Conservation (phyloP, 345 rosid species). For the Erysimum cheiranthoides region DNA sequence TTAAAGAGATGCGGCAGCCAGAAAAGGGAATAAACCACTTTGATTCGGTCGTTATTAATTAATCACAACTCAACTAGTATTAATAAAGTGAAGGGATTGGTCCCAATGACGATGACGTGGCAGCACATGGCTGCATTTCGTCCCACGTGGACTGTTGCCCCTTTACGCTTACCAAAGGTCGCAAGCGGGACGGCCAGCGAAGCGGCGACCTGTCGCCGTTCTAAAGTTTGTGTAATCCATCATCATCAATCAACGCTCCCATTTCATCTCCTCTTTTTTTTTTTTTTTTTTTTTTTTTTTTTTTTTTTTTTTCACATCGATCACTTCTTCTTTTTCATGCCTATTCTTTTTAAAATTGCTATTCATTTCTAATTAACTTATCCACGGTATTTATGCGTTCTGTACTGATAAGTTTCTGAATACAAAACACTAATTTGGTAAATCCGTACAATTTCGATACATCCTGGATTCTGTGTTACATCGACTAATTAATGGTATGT, state of each 20-base stretch:
- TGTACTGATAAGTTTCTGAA: too few species aligned
- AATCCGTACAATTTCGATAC: neutral
- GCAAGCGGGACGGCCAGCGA: conserved; percentile 31
- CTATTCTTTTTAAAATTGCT: too few species aligned
- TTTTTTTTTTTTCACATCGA: neutral
- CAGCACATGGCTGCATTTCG: conserved; percentile 21
- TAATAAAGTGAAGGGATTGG: neutral
- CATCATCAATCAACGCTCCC: too few species aligned
- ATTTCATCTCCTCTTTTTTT: too few species aligned
- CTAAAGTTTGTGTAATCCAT: conserved; percentile 12
- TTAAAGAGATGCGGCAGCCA: conserved; percentile 24
- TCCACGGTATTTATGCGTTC: too few species aligned
- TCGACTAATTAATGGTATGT: neutral
- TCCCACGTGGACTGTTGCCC: conserved; percentile 34
- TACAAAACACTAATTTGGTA: neutral
- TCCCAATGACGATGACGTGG: conserved; percentile 23
- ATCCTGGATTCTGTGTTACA: neutral
- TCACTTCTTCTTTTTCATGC: neutral
- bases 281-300: neutral
- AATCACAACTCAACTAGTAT: neutral
- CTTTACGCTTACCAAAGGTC: conserved; percentile 35
- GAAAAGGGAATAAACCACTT: conserved; percentile 41
- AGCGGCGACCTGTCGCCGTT: conserved; percentile 43
- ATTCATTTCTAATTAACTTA: too few species aligned
- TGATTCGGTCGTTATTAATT: conserved; percentile 30